Base-by-base conservation (phyloP, 306 rosid species). In the Cicer bijugum region DNA sequence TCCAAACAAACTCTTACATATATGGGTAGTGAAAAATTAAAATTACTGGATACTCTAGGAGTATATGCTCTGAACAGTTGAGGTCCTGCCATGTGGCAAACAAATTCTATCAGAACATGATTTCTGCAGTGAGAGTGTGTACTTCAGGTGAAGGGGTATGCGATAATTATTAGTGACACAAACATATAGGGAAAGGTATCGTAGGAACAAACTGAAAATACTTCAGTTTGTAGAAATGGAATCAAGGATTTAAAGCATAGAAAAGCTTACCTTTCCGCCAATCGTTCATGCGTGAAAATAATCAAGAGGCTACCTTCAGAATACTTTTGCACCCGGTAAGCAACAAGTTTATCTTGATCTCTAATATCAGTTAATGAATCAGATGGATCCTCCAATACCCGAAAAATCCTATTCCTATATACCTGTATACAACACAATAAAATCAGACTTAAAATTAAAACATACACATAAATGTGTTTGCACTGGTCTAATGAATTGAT, bases 261-360 rank as follows among this genome's bases (percentile, higher is more conserved):
- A 72, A 58, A 44, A 55, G 37, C 92, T 85, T 86, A 92, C 97
- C 6, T 72, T 62, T 76, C 84, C 74, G 58, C 82, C 76, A 69
- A 17, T 45, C 48, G 85, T 55, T 81, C 86, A 84, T 89, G 95
- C 67, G 46, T 33, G 82, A 85, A 92, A 61, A 84, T 79, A 82
- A 88, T 80, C 85, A 90, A 68, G 74, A 70, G 56, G 69, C 73
- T 65, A 47, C 68, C 62, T 72, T 82, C 88, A 52, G 16, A 58
- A 71, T 80, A 74, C 76, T 88, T 92, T 57, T 83, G 87, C 47
- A 89, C 59, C 60, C 93, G 91, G 71, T 92, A 92, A 46, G 95
- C 97, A 0, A 87, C 96, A 83, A 92, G 88, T 73, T 33, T 80
- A 83, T 90, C 98, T 52, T 75, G 89, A 79, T 89, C 92, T 83